phyloP scores from a whole-genome alignment of 345 rosid genomes.

The Corchorus capsularis region DNA sequence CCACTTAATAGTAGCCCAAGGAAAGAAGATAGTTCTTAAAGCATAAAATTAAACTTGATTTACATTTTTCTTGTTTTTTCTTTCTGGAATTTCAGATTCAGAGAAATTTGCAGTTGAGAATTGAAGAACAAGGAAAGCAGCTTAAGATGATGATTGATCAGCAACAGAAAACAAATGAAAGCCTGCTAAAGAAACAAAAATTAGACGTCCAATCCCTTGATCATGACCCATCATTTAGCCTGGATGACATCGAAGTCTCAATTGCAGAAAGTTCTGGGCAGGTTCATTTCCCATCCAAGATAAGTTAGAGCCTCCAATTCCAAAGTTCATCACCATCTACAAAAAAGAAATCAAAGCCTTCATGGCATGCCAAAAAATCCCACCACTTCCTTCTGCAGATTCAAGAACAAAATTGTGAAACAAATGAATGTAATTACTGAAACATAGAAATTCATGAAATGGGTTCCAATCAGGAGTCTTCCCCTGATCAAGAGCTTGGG shows the following conservation, averaged over 20 bases:
- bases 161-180: constrained; percentile 57
- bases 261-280: constrained; percentile 47
- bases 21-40: not conserved
- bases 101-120: constrained; percentile 68
- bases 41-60: not conserved
- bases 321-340: not conserved
- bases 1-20: too few relatives aligned
- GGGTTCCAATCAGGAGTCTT: not conserved
- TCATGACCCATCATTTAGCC: constrained; percentile 27
- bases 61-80: not conserved
- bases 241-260: constrained; percentile 49
- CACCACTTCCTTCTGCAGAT: not conserved
- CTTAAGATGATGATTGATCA: constrained; percentile 81
- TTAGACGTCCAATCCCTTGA: constrained; percentile 26
- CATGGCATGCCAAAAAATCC: not conserved
- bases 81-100: constrained; percentile 52
- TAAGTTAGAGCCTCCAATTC: constrained; percentile 40
- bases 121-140: constrained; percentile 88
- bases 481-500: not conserved
- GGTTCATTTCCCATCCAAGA: constrained; percentile 57
- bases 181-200: constrained; percentile 36
- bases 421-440: not conserved
- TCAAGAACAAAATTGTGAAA: not conserved
- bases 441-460: constrained; percentile 1
- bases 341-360: too few relatives aligned